phyloP scores from a whole-genome alignment of 495 filamentous ascomycete species.

The Haplographium delicatum region DNA sequence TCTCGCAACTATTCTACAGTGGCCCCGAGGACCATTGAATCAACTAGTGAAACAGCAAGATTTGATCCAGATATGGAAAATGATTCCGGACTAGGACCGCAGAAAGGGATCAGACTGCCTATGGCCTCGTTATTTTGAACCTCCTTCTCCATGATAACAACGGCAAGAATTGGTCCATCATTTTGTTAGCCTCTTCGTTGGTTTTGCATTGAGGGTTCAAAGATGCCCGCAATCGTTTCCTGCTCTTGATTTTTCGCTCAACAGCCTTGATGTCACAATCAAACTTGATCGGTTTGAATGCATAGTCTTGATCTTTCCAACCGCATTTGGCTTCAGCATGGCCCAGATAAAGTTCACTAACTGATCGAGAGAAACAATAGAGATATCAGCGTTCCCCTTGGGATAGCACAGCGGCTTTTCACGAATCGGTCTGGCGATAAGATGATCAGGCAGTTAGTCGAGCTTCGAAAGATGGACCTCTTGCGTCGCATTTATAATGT shows the following conservation, averaged over 20 bases:
- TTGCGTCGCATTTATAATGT: constrained; percentile 3
- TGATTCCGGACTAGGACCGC: constrained; percentile 5
- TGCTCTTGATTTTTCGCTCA: constrained; percentile 1
- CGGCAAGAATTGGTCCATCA: constrained; percentile 10
- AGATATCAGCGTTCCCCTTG: neutral
- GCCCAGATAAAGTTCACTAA: constrained; percentile 4
- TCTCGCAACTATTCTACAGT: neutral
- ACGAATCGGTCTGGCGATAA: constrained; percentile 8
- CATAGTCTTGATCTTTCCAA: constrained; percentile 8
- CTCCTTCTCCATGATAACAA: constrained; percentile 3
- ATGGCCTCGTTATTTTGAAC: constrained; percentile 1
- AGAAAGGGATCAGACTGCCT: constrained; percentile 5
- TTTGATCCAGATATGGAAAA: neutral
- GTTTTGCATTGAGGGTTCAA: neutral
- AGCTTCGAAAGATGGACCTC: neutral
- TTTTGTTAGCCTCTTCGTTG: constrained; percentile 1
- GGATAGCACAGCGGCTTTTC: constrained; percentile 1
- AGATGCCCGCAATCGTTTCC: neutral
- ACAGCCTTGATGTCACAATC: constrained; percentile 1
- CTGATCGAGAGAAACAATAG: neutral
- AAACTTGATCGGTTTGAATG: constrained; percentile 4
- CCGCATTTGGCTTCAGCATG: constrained; percentile 2
- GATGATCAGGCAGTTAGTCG: constrained; percentile 2
- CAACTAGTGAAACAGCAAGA: neutral
- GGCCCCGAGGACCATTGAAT: neutral